Evolutionary conservation across 257 asterid species (phyloP), one percentile per base, ranked within the genome.

Genomic region (Solanum sparsipilum): DNA sequence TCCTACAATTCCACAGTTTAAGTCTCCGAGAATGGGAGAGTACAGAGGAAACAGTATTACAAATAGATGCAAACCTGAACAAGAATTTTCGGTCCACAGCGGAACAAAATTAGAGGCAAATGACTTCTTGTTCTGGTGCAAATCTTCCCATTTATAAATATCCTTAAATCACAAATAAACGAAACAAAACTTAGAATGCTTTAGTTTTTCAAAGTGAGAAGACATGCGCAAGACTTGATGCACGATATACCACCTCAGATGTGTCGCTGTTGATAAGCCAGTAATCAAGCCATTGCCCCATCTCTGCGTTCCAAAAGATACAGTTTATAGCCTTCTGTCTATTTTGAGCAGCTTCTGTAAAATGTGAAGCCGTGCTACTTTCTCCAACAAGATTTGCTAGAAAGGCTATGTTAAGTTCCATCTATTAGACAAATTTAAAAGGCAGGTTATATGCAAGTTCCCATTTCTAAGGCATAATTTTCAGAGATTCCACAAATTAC

Each of bases 221-320:
- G 46, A 78, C 5, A 70, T 72, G 10, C 32, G 2, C 65, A 72
- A 73, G 70, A 86, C 36, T 46, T 15, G 25, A 29, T 32, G 73
- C 70, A 81, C 9, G 68, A 18, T 34, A 87, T 20, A 83, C 87
- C 84, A 93, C 97, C 91, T 95, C 81, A 15, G 90, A 85, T 32
- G 88, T 84, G 39, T 84, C 74, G 75, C 88, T 86, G 71, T 89
- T 86, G 41, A 21, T 60, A 81, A 97, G 89, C 98, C 98, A 95
- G 93, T 95, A 96, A 92, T 97, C 99, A 39, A 93, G 91, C 99
- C 99, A 97, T 38, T 97, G 99, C 25, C 94, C 90, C 93, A 84
- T 94, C 86, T 94, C 96, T 2, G 85, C 6, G 9, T 94, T 94
- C 99, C 99, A 97, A 20, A 95, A 83, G 56, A 96, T 83, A 82